phyloP scores from a whole-genome alignment of 2,329 filamentous ascomycete species.

The Aplosporella prunicola region DNA sequence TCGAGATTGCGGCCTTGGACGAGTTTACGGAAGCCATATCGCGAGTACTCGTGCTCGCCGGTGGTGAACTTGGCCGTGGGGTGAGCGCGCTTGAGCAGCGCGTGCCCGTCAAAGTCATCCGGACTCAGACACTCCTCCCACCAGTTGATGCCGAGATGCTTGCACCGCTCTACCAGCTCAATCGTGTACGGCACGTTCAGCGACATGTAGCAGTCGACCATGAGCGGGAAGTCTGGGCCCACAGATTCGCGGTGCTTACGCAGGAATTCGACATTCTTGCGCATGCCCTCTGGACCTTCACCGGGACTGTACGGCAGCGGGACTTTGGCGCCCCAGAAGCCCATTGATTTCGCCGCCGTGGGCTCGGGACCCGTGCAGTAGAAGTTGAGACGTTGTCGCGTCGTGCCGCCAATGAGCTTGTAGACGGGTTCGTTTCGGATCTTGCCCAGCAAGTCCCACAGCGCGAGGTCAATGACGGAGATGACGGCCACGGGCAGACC shows the following conservation, averaged over 20 bases:
- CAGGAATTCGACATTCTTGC: conserved; percentile 85
- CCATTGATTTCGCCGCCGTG: conserved; percentile 68
- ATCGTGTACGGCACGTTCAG: conserved; percentile 89
- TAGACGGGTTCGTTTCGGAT: conserved; percentile 88
- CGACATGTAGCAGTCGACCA: conserved; percentile 97
- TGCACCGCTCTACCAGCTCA: conserved; percentile 73
- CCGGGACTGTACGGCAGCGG: conserved; percentile 83
- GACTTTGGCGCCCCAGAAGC: conserved; percentile 86
- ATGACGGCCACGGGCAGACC: conserved; percentile 84
- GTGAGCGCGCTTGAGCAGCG: conserved; percentile 80
- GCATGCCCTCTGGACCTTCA: conserved; percentile 70
- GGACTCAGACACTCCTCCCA: conserved; percentile 92
- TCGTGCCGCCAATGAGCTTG: conserved; percentile 87
- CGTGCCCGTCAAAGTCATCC: conserved; percentile 86
- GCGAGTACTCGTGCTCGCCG: conserved; percentile 89
- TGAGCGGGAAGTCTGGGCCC: conserved; percentile 82
- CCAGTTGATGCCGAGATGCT: conserved; percentile 86
- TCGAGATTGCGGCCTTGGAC: conserved; percentile 86
- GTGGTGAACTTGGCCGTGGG: conserved; percentile 90
- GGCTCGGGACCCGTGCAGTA: conserved; percentile 93
- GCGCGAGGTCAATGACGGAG: conserved; percentile 82
- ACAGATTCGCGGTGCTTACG: conserved; percentile 75
- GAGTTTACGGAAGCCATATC: conserved; percentile 90
- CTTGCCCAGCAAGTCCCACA: conserved; percentile 91
- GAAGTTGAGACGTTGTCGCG: conserved; percentile 72